Evolutionary conservation across 1,139 yeast genomes (phyloP), one percentile per base, ranked within the genome.

Genomic region (Geotrichum australiense): DNA sequence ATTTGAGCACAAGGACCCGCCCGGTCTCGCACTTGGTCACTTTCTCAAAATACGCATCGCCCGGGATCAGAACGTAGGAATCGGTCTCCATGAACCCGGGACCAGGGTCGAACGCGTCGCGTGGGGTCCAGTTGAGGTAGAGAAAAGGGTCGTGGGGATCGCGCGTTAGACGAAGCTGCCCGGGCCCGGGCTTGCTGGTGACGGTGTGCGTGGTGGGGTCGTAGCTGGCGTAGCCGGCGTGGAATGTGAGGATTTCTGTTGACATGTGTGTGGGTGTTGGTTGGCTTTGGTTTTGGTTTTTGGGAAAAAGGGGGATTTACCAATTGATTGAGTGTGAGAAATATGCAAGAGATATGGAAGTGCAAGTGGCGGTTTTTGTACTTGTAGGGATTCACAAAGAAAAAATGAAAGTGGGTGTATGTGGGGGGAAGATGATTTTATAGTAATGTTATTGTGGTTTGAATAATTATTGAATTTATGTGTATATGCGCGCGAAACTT

Each of bases 41-140:
- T 45, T 76, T 86, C 46, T 75, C 74, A 79, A 94, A 85, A 36
- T 80, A 76, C 33, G 89, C 94, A 58, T 91, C 97, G 2, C 96
- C 97, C 0, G 96, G 96, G 53, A 91, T 81, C 42, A 91, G 74
- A 52, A 87, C 72, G 51, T 87, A 69, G 53, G 83, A 93, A 41
- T 65, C 62, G 28, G 50, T 44, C 44, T 81, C 83, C 7, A 37
- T 29, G 16, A 36, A 39, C 33, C 70, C 68, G 15, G 48, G 51
- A 8, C 56, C 41, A 29, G 38, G 44, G 18, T 33, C 16, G 25
- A 42, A 45, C 3, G 56, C 58, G 31, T 73, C 78, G 32, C 75
- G 65, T 19, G 85, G 79, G 29, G 63, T 66, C 87, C 87, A 80
- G 47, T 65, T 66, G 50, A 79, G 74, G 58, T 71, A 73, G 50